These are phyloP conservation scores for Akanthomyces lecanii DNA, from an alignment of 2,329 filamentous ascomycete species.

Conservation along the genomic window DNA sequence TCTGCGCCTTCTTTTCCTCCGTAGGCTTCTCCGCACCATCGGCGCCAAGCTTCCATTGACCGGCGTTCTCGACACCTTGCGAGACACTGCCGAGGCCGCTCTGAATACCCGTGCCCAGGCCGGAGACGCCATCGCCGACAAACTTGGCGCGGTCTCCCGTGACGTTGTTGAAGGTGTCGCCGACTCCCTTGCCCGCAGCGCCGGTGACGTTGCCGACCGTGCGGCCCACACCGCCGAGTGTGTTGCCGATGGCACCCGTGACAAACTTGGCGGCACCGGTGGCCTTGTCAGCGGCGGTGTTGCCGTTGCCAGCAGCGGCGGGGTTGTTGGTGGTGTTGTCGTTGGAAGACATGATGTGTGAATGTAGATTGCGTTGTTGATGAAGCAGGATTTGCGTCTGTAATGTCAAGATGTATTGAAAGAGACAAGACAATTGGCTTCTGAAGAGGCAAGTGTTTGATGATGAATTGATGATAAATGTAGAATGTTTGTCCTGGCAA, in stretches of 20 bases:
- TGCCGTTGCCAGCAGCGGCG: conserved; percentile 24
- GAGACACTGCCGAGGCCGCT: conserved; percentile 45
- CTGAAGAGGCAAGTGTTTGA: not conserved
- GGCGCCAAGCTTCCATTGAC: conserved; percentile 46
- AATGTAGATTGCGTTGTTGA: not conserved
- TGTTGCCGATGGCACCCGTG: conserved; percentile 39
- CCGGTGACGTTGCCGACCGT: conserved; percentile 42
- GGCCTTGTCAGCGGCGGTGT: conserved; percentile 27
- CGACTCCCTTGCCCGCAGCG: conserved; percentile 53
- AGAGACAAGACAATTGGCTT: not conserved
- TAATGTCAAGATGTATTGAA: not conserved
- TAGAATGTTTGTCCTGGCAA: not conserved
- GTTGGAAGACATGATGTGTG: conserved; percentile 14
- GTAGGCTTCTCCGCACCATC: conserved; percentile 13
- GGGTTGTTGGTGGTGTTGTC: conserved; percentile 18
- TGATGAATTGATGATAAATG: not conserved
- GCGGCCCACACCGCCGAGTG: conserved; percentile 36
- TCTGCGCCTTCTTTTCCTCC: conserved; percentile 19
- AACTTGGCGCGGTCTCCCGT: conserved; percentile 52
- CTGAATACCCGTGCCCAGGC: conserved; percentile 50
- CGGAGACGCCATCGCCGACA: conserved; percentile 51
- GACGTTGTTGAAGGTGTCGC: conserved; percentile 50
- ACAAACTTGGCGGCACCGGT: conserved; percentile 36
- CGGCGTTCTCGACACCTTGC: conserved; percentile 54
- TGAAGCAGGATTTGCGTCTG: not conserved